These are phyloP conservation scores for Phaffia tasmanica DNA, from an alignment of 768 basidiomycete genomes.

Conservation along the genomic window DNA sequence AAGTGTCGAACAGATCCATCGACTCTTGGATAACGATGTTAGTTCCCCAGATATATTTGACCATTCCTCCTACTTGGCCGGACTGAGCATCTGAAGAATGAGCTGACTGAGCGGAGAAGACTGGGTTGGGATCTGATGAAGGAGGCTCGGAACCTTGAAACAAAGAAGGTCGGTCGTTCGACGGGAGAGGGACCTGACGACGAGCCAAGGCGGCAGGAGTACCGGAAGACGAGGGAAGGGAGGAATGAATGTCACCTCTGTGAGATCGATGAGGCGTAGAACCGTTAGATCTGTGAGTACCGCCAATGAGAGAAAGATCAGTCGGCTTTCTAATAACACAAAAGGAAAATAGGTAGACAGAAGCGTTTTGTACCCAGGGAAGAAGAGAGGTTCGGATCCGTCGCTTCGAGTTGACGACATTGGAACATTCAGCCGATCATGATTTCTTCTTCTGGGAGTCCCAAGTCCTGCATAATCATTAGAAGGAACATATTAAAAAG, in stretches of 20 bases:
- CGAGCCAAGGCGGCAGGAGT: conserved; percentile 41
- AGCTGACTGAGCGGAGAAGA: conserved; percentile 11
- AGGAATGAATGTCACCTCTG: conserved; percentile 85
- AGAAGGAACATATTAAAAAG: neutral
- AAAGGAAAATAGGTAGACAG: neutral
- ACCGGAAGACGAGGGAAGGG: conserved; percentile 45
- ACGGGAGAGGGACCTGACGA: conserved; percentile 42
- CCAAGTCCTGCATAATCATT: conserved; percentile 2
- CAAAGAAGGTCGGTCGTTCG: conserved; percentile 41
- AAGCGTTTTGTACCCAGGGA: conserved; percentile 38
- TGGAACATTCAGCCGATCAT: neutral
- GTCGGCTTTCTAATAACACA: neutral
- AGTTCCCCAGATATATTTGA: conserved; percentile 86
- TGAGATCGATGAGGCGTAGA: conserved; percentile 46
- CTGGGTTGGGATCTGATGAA: conserved; percentile 44
- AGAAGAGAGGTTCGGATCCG: conserved; percentile 39
- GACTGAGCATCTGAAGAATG: conserved; percentile 27
- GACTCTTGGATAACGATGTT: conserved; percentile 83
- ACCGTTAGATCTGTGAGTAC: conserved; percentile 28
- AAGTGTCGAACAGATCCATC: conserved; percentile 80
- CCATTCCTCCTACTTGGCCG: conserved; percentile 65
- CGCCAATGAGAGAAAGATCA: neutral
- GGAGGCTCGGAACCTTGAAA: conserved; percentile 47
- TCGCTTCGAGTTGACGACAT: conserved; percentile 19
- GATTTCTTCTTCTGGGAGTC: neutral